Conservation (phyloP, 2,329 filamentous ascomycete species). For the Aureobasidium melanogenum region DNA sequence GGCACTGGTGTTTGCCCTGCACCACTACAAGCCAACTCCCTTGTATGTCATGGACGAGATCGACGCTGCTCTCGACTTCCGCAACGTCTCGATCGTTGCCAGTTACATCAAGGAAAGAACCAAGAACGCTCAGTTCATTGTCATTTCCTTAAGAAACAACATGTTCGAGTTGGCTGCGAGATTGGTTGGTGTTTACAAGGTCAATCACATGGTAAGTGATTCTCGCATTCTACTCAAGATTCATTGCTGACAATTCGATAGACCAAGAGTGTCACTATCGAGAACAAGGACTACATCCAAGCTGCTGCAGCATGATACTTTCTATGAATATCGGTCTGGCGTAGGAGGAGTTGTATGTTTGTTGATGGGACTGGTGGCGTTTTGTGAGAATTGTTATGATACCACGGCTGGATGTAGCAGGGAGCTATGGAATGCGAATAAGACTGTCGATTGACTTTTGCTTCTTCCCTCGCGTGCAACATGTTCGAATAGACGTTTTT, state of each 20-base stretch:
- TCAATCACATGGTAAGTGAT: conserved; percentile 78
- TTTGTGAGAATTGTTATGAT: neutral
- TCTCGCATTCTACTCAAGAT: neutral
- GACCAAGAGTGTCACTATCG: conserved; percentile 46
- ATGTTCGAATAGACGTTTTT: neutral
- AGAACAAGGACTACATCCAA: conserved; percentile 41
- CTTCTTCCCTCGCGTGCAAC: neutral
- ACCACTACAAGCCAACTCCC: conserved; percentile 96
- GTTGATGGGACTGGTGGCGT: neutral
- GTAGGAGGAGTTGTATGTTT: neutral
- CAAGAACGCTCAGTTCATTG: conserved; percentile 98
- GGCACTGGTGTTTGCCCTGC: conserved; percentile 92
- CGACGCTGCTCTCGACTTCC: conserved; percentile 92
- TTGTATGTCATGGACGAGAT: conserved; percentile 99
- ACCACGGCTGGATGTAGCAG: conserved; percentile 1
- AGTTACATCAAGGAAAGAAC: conserved; percentile 99
- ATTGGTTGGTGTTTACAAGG: conserved; percentile 96
- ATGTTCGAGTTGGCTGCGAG: conserved; percentile 99
- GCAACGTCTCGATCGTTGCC: conserved; percentile 96
- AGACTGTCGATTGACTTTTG: neutral
- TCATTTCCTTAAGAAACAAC: conserved; percentile 95
- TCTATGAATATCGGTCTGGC: neutral
- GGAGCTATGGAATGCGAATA: neutral
- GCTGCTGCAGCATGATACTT: conserved; percentile 8
- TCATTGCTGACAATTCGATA: conserved; percentile 18